Base-by-base conservation (phyloP, 2,329 filamentous ascomycete species). In the Botrytis tulipae region DNA sequence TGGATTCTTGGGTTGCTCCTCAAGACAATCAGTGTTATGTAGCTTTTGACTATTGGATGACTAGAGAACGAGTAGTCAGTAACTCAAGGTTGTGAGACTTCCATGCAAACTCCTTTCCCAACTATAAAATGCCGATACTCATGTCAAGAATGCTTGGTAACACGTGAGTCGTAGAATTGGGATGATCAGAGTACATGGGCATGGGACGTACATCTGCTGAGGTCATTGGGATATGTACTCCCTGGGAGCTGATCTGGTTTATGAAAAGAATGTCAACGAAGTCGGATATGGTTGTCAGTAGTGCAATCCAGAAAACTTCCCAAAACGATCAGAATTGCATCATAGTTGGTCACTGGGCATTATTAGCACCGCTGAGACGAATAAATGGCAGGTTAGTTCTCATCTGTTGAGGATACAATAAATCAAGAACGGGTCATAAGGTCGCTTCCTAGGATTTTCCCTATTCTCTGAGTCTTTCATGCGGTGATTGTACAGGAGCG, bases 21-120 rank as follows among this genome's bases (percentile, higher is more conserved):
- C 16, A 57, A 57, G n/a, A 42, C 22, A 37, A 12, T 25, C 29
- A 42, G 48, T 57, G 37, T 40, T 32, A 57, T 68, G 25, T 68
- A 68, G 35, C 48, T 14, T 42, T 32, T 42, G 66, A 32, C 48
- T 57, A 57, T 68, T 68, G 48, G 66, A 68, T 42, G 35, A 57
- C 48, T 68, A 57, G 66, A 68, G 3, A 68, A 68, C 10, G 25
- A 68, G 48, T 18, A 57, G 48, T 68, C 18, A 57, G 66, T 68
- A 20, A 37, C 66, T 68, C 48, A n/a, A 68, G 18, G 66, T 25
- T 57, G 66, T 68, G 48, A 42, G 35, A 68, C 66, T 68, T 68
- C 48, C n/a, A 57, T 57, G 66, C 66, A 42, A 57, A 42, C 48
- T n/a, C 48, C 48, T 68, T 68, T 68, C 66, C 66, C 66, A 68